Conservation (phyloP, 257 asterid genomes). For the Agastache rugosa region DNA sequence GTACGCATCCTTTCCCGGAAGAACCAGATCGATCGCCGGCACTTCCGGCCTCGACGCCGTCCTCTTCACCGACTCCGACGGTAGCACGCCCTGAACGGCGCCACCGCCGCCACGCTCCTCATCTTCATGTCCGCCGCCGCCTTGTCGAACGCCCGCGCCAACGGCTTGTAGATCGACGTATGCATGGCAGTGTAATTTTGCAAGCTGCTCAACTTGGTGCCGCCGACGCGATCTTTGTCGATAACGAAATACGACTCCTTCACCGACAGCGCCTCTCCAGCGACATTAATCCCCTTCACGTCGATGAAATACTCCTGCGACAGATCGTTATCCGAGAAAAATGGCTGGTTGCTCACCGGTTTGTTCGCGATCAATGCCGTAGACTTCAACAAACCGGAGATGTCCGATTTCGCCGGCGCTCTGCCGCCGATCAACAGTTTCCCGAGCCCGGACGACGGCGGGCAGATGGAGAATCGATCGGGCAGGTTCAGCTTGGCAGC, state of each 20-base stretch:
- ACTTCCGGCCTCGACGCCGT: constrained; percentile 46
- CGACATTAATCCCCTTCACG: constrained; percentile 50
- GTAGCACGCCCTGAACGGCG: constrained; percentile 62
- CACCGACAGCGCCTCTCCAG: constrained; percentile 45
- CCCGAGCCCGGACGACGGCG: constrained; percentile 46
- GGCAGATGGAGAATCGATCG: constrained; percentile 43
- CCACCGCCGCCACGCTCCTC: constrained; percentile 48
- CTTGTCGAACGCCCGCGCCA: constrained; percentile 48
- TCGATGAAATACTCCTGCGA: constrained; percentile 61
- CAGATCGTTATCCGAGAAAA: constrained; percentile 35
- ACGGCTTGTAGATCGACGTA: constrained; percentile 49
- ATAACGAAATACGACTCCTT: constrained; percentile 48
- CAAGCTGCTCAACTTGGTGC: constrained; percentile 57
- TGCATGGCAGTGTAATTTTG: constrained; percentile 52
- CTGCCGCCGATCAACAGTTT: constrained; percentile 38
- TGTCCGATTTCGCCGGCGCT: neutral
- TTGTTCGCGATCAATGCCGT: constrained; percentile 46
- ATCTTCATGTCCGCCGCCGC: constrained; percentile 47
- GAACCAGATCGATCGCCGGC: constrained; percentile 54
- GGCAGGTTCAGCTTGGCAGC: constrained; percentile 31
- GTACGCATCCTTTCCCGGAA: constrained; percentile 45
- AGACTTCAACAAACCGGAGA: constrained; percentile 16
- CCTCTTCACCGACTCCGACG: constrained; percentile 40
- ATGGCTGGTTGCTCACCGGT: constrained; percentile 41
- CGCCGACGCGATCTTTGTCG: constrained; percentile 47